These are phyloP conservation scores for Magnaporthiopsis rhizophila DNA, from an alignment of 2,329 filamentous ascomycete genomes.

Conservation along the genomic window DNA sequence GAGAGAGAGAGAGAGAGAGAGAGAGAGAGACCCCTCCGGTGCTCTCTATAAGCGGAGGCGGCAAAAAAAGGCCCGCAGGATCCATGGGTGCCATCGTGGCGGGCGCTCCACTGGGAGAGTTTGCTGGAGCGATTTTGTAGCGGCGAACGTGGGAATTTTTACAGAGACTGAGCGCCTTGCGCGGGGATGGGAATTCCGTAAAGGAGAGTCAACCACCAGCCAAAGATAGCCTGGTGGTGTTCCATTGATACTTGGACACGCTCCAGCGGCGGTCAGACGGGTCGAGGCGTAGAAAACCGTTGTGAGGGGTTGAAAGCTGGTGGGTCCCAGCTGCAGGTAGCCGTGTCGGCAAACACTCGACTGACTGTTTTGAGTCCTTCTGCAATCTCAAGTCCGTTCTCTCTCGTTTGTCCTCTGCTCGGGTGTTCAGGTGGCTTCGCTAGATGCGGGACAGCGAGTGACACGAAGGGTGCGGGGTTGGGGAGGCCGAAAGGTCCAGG, in stretches of 20 bases:
- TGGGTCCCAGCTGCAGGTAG: not conserved
- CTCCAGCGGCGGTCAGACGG: not conserved
- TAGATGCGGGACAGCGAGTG: not conserved
- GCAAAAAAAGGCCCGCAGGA: not conserved
- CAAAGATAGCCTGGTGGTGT: not conserved
- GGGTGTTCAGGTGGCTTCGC: not conserved
- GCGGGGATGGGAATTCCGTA: not conserved
- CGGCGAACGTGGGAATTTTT: not conserved
- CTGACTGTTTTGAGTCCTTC: not conserved
- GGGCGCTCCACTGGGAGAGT: not conserved
- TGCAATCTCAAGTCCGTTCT: not conserved
- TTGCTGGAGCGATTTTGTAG: not conserved
- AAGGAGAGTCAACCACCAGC: not conserved
- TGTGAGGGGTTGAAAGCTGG: not conserved
- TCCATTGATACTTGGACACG: not conserved
- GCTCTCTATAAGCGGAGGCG: not conserved
- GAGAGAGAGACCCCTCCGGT: not conserved
- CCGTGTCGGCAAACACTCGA: not conserved
- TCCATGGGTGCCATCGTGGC: not conserved
- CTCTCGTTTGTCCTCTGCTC: too few species aligned
- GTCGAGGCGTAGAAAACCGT: not conserved
- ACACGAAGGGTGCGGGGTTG: not conserved
- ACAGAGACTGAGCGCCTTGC: not conserved
- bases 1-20: too few species aligned
- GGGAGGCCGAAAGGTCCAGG: too few species aligned